Evolutionary conservation across 805 yeast genomes (phyloP).

Genomic region (Saturnispora ahearnii): DNA sequence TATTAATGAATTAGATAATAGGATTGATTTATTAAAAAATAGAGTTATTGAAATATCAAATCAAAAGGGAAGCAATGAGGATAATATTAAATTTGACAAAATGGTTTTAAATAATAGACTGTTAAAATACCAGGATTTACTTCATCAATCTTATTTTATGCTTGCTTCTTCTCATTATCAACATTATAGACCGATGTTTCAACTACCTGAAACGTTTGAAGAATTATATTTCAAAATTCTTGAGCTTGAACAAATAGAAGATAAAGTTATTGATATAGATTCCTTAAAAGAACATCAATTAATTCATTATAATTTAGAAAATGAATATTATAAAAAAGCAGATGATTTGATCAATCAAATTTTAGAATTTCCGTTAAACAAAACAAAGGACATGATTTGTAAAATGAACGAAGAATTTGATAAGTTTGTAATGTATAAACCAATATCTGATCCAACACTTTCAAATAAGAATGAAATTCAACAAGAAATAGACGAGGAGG

Average conservation of each 20-base stretch:
- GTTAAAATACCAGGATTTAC: slow-evolving; percentile 45
- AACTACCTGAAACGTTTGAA: slow-evolving; percentile 26
- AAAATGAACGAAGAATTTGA: slow-evolving; percentile 20
- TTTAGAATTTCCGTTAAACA: slow-evolving; percentile 34
- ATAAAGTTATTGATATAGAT: slow-evolving; percentile 19
- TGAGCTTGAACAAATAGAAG: slow-evolving; percentile 12
- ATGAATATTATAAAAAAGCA: slow-evolving; percentile 48
- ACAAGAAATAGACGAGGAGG: slow-evolving; percentile 1
- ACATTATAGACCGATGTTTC: slow-evolving; percentile 31
- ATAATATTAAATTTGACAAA: slow-evolving; percentile 8
- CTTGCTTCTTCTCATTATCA: slow-evolving; percentile 69
- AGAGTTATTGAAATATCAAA: background rate
- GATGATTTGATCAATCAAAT: slow-evolving; percentile 49
- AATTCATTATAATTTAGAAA: slow-evolving; percentile 38
- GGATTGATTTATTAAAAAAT: slow-evolving; percentile 13
- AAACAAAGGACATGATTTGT: slow-evolving; percentile 25
- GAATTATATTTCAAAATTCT: slow-evolving; percentile 16
- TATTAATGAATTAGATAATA: slow-evolving; percentile 26
- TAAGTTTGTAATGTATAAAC: slow-evolving; percentile 5
- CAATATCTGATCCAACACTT: background rate
- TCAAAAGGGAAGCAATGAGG: background rate
- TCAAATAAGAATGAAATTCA: background rate
- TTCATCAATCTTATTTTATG: slow-evolving; percentile 74
- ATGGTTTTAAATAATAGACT: slow-evolving; percentile 21
- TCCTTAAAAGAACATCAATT: slow-evolving; percentile 18